phyloP scores from a whole-genome alignment of 2,329 filamentous ascomycete genomes.

The Ophiostoma pallidulum region DNA sequence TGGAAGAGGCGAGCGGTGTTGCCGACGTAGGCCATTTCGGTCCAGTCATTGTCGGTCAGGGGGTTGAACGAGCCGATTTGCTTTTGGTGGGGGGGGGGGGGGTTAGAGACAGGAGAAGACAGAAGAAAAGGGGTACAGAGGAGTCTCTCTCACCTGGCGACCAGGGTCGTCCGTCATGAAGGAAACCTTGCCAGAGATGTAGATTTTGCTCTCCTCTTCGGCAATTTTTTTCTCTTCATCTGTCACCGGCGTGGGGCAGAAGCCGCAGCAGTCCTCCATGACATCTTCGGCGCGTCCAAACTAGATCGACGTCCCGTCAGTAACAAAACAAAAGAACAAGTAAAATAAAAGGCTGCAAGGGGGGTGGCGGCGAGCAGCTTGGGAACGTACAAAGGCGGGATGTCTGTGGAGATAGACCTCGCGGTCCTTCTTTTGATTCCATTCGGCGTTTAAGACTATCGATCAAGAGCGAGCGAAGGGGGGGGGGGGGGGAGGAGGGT shows the following conservation, averaged over 20 bases:
- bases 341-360: too few species aligned
- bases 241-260: constrained; percentile 60
- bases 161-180: constrained; percentile 79
- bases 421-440: constrained; percentile 71
- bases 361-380: too few species aligned
- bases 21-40: constrained; percentile 81
- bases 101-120: too few species aligned
- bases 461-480: too few species aligned
- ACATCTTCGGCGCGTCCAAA: constrained; percentile 69
- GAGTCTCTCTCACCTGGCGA: constrained; percentile 41
- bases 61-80: constrained; percentile 65
- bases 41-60: constrained; percentile 75
- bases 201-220: constrained; percentile 63
- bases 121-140: too few species aligned
- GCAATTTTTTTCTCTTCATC: constrained; percentile 62
- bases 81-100: too few species aligned
- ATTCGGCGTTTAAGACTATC: constrained; percentile 70
- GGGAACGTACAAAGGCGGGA: constrained; percentile 64
- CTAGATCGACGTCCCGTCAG: constrained; percentile 2
- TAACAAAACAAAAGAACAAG: too few species aligned
- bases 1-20: constrained; percentile 70
- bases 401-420: constrained; percentile 72
- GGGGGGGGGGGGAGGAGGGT: too few species aligned
- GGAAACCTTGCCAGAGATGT: constrained; percentile 61
- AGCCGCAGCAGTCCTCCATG: constrained; percentile 72